These are phyloP conservation scores for Aschersonia sp. DNA, from an alignment of 2,329 filamentous ascomycete genomes.

Conservation along the genomic window DNA sequence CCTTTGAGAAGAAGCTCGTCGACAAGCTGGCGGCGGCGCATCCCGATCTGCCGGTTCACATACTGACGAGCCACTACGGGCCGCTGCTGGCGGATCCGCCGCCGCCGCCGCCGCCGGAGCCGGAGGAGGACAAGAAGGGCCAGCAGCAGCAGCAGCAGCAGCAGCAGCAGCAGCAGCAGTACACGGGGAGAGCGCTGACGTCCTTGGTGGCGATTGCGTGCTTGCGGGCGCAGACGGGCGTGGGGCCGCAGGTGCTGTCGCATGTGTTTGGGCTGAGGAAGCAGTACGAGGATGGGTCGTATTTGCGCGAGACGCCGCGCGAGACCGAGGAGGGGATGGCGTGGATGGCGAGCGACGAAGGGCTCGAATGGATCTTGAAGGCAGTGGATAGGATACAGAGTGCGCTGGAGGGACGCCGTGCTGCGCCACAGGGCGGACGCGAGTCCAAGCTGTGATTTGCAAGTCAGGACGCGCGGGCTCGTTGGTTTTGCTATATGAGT, in stretches of 20 bases:
- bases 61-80: slow-evolving; percentile 61
- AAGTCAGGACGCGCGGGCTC: too few species aligned
- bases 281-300: slow-evolving; percentile 52
- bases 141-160: slow-evolving; percentile 43
- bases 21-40: slow-evolving; percentile 60
- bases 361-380: slow-evolving; percentile 29
- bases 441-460: background rate
- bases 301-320: slow-evolving; percentile 18
- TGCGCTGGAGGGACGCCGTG: slow-evolving; percentile 23
- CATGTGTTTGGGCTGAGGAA: slow-evolving; percentile 73
- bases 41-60: slow-evolving; percentile 69
- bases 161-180: slow-evolving; percentile 28
- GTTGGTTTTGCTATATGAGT: too few species aligned
- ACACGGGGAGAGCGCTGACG: slow-evolving; percentile 56
- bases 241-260: slow-evolving; percentile 67
- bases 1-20: slow-evolving; percentile 58
- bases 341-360: slow-evolving; percentile 30
- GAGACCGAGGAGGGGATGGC: slow-evolving; percentile 19
- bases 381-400: slow-evolving; percentile 29
- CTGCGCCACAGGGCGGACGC: background rate
- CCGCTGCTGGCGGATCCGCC: slow-evolving; percentile 57
- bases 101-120: slow-evolving; percentile 17
- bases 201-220: slow-evolving; percentile 61
- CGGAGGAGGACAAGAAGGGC: slow-evolving; percentile 22
- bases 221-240: slow-evolving; percentile 64